Percentiles rank a stretch among this genome's conserved stretches.
These are phyloP conservation scores for Aureobasidium sp. DNA, from an alignment of 2,329 filamentous ascomycete genomes.

Conservation along the genomic window DNA sequence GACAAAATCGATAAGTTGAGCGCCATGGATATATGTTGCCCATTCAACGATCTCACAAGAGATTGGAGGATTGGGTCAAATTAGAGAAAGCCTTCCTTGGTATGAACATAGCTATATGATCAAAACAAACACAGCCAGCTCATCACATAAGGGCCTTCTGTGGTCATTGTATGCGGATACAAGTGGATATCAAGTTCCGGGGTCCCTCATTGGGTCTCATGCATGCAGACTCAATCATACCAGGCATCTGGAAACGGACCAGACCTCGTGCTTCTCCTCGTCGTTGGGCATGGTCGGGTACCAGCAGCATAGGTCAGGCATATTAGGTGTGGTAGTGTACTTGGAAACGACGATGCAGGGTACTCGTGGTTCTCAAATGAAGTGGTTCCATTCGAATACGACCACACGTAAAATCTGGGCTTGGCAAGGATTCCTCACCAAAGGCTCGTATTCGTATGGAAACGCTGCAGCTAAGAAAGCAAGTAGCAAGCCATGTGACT, in stretches of 20 bases:
- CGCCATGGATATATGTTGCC: constrained; percentile 10
- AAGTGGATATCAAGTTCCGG: background rate
- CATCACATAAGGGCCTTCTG: background rate
- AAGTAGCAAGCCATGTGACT: background rate
- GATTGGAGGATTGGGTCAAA: background rate
- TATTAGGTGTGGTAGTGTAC: background rate
- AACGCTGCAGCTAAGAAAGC: no score
- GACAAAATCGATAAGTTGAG: background rate
- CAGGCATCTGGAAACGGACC: background rate
- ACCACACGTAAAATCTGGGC: no score
- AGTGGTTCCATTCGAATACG: no score
- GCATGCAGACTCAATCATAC: background rate
- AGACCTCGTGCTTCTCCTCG: background rate
- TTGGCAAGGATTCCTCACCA: no score
- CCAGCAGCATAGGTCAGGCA: background rate
- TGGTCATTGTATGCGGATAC: background rate
- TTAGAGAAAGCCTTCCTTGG: background rate
- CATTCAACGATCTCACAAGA: background rate
- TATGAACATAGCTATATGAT: background rate
- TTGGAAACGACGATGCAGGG: background rate
- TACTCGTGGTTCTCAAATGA: no score
- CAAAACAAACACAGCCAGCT: constrained; percentile 1
- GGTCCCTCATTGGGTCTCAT: background rate
- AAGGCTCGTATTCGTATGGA: no score
- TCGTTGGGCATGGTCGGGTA: background rate